phyloP scores from a whole-genome alignment of 805 yeast genomes.

The Candida sanyiensis region DNA sequence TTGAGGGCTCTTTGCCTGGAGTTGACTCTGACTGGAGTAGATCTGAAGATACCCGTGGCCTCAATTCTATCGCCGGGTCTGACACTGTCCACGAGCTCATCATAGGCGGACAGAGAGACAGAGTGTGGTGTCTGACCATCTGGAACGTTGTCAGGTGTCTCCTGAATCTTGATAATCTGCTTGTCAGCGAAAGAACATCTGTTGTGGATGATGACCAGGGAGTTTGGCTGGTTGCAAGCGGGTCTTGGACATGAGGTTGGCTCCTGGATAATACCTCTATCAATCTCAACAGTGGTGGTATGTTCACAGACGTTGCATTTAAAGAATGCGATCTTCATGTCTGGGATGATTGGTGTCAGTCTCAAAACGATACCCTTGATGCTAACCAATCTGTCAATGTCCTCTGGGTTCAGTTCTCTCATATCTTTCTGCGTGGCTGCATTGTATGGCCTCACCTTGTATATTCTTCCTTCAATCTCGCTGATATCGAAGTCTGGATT shows the following conservation, averaged over 20 bases:
- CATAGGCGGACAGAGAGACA: conserved; percentile 88
- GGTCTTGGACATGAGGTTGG: conserved; percentile 91
- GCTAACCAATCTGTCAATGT: conserved; percentile 87
- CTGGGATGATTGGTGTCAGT: conserved; percentile 89
- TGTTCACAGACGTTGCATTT: conserved; percentile 94
- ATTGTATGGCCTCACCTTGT: conserved; percentile 86
- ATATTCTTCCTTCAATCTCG: conserved; percentile 74
- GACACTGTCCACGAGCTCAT: conserved; percentile 89
- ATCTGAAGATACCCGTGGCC: conserved; percentile 91
- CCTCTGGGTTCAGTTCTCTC: conserved; percentile 91
- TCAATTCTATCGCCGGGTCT: conserved; percentile 96
- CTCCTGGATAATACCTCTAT: conserved; percentile 89
- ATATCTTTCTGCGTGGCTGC: conserved; percentile 70
- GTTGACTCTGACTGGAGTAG: conserved; percentile 85
- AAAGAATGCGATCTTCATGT: conserved; percentile 96
- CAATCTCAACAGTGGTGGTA: conserved; percentile 85
- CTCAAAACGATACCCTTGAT: conserved; percentile 88
- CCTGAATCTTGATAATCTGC: conserved; percentile 90
- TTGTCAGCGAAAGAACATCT: conserved; percentile 92
- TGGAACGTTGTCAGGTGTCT: conserved; percentile 93
- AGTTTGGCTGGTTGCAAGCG: conserved; percentile 72
- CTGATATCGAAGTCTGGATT: conserved; percentile 44
- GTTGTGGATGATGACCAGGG: conserved; percentile 89
- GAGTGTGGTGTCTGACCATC: conserved; percentile 99
- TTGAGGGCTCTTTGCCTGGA: conserved; percentile 79